phyloP scores from a whole-genome alignment of 306 rosid species.

The Medicago arabica region DNA sequence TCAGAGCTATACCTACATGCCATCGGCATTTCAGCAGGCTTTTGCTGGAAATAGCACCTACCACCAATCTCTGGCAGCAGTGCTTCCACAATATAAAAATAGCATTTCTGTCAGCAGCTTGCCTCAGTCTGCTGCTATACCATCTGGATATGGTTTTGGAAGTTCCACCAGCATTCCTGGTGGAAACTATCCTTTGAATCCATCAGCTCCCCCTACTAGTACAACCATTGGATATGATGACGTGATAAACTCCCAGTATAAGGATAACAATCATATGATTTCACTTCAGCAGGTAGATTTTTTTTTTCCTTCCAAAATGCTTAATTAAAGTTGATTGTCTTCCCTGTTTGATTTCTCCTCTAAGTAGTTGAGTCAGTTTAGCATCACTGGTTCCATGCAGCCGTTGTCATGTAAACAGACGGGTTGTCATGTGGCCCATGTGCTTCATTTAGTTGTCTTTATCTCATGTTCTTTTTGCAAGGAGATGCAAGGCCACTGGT shows the following conservation, averaged over 20 bases:
- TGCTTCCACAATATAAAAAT: conserved; percentile 94
- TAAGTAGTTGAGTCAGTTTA: neutral
- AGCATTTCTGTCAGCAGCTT: conserved; percentile 94
- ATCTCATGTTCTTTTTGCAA: neutral
- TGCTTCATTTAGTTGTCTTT: conserved; percentile 6
- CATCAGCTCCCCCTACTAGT: conserved; percentile 73
- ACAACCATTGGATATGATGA: conserved; percentile 90
- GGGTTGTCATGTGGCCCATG: neutral
- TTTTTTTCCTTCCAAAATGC: neutral
- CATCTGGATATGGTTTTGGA: conserved; percentile 94
- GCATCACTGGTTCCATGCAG: neutral
- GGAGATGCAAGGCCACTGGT: neutral
- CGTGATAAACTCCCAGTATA: conserved; percentile 80
- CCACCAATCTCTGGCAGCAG: conserved; percentile 93
- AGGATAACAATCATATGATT: conserved; percentile 84
- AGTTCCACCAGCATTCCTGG: conserved; percentile 90
- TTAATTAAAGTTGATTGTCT: neutral
- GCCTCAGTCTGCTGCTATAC: conserved; percentile 88
- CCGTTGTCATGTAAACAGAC: neutral
- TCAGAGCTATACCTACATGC: conserved; percentile 96
- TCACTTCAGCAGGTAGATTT: conserved; percentile 89
- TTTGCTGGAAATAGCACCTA: conserved; percentile 94
- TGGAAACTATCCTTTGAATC: conserved; percentile 86
- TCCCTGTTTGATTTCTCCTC: conserved; percentile 9
- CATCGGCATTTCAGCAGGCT: conserved; percentile 94